Conservation (phyloP, 2,329 filamentous ascomycete genomes). For the Apiospora koreana region DNA sequence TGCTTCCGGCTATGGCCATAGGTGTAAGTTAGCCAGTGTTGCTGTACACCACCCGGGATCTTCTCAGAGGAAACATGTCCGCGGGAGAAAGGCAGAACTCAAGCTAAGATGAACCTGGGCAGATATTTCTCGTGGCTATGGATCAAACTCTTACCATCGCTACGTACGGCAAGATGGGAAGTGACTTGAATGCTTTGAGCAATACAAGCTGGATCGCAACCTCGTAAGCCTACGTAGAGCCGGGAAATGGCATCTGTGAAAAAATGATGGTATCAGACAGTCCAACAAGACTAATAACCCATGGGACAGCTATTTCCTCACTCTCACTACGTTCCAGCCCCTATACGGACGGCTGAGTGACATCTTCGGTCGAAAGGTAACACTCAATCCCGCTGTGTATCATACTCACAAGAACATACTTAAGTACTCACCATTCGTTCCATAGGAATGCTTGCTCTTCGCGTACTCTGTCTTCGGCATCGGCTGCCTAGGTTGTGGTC, state of each 20-base stretch:
- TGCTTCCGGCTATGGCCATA: constrained; percentile 30
- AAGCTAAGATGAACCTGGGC: neutral
- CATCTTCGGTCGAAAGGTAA: constrained; percentile 58
- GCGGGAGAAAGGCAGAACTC: neutral
- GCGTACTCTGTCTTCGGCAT: constrained; percentile 59
- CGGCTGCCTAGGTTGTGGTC: constrained; percentile 58
- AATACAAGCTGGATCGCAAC: constrained; percentile 73
- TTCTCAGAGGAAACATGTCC: neutral
- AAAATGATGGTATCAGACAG: constrained; percentile 23
- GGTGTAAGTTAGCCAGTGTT: constrained; percentile 20
- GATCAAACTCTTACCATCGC: constrained; percentile 78
- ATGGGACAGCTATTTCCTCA: constrained; percentile 4
- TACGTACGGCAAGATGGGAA: constrained; percentile 78
- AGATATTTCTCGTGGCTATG: constrained; percentile 72
- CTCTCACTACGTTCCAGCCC: constrained; percentile 46
- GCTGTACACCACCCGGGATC: neutral
- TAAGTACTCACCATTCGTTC: neutral
- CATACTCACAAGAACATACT: too few species aligned
- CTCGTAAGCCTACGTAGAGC: constrained; percentile 9
- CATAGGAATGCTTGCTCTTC: constrained; percentile 51
- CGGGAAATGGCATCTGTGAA: too few species aligned
- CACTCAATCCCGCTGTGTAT: neutral
- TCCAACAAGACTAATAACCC: constrained; percentile 32
- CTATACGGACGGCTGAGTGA: constrained; percentile 64
- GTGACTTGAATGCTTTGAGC: constrained; percentile 72